These are phyloP conservation scores for Chlorophyllum brunneum DNA, from an alignment of 768 basidiomycete genomes.

Conservation along the genomic window DNA sequence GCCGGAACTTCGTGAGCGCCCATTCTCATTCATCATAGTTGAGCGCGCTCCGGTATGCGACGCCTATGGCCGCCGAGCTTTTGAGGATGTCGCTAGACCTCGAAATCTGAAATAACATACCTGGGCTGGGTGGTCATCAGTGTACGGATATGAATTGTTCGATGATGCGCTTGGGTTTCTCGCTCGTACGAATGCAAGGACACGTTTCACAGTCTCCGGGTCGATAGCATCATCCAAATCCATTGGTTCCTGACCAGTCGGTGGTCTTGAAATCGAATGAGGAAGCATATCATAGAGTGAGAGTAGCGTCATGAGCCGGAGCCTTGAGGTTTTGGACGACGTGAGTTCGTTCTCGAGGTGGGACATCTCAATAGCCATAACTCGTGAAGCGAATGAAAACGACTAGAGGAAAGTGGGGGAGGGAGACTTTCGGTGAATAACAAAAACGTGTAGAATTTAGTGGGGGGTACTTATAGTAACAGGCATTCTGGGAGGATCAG, in stretches of 20 bases:
- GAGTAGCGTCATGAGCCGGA: constrained; percentile 26
- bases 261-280: constrained; percentile 28
- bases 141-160: not conserved
- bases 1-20: not conserved
- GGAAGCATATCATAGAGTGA: constrained; percentile 29
- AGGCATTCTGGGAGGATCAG: not conserved
- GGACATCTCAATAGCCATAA: constrained; percentile 5
- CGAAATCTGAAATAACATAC: too few relatives aligned
- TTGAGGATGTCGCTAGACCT: too few relatives aligned
- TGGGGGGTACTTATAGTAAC: constrained; percentile 7
- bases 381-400: not conserved
- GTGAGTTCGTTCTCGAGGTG: not conserved
- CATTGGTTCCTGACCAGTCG: constrained; percentile 20
- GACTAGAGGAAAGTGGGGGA: not conserved
- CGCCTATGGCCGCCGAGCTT: not conserved
- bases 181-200: constrained; percentile 13
- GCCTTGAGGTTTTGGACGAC: constrained; percentile 18
- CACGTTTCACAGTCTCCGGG: constrained; percentile 35
- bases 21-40: not conserved
- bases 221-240: constrained; percentile 24
- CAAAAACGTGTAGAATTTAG: not conserved
- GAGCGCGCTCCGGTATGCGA: not conserved
- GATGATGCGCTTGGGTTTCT: not conserved
- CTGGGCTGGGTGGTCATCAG: not conserved
- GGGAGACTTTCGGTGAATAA: not conserved